These are phyloP conservation scores for Termitomyces sp. DNA, from an alignment of 768 basidiomycete species.

Conservation along the genomic window DNA sequence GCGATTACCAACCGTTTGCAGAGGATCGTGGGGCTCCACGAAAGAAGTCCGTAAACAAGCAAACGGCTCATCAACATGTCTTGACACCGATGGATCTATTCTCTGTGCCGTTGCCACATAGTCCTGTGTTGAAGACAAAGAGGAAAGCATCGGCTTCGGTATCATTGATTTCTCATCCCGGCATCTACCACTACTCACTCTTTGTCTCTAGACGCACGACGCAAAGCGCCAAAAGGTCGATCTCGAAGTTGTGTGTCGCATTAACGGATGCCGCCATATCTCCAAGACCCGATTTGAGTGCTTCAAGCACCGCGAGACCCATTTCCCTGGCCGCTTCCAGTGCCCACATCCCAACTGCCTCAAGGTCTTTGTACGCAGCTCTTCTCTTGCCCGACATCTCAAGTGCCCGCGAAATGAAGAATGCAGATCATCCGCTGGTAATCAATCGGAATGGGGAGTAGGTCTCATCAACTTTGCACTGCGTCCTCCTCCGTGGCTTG, in stretches of 20 bases:
- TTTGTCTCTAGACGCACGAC: neutral
- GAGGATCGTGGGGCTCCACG: neutral
- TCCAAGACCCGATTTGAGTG: conserved; percentile 17
- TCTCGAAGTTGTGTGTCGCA: conserved; percentile 13
- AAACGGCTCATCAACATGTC: neutral
- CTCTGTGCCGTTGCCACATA: neutral
- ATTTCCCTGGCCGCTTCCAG: conserved; percentile 16
- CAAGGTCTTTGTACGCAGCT: conserved; percentile 16
- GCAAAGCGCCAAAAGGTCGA: conserved; percentile 12
- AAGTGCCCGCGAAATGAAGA: conserved; percentile 11
- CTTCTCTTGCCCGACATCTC: conserved; percentile 16
- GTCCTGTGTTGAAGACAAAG: neutral
- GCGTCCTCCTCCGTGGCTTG: conserved; percentile 11
- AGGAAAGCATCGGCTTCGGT: conserved; percentile 5
- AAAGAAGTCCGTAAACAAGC: neutral
- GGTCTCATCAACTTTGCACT: conserved; percentile 13
- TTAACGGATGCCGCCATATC: conserved; percentile 15
- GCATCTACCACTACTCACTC: neutral
- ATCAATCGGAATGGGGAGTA: conserved; percentile 11
- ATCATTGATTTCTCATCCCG: neutral
- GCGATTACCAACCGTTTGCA: conserved; percentile 6
- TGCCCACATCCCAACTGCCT: conserved; percentile 15
- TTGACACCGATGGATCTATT: neutral
- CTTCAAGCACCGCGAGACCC: conserved; percentile 19
- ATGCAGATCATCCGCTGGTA: conserved; percentile 11